Percentiles rank a stretch among this genome's conserved stretches.
These are phyloP conservation scores for Hypoxylon perforatum DNA, from an alignment of 495 filamentous ascomycete genomes.

Conservation along the genomic window DNA sequence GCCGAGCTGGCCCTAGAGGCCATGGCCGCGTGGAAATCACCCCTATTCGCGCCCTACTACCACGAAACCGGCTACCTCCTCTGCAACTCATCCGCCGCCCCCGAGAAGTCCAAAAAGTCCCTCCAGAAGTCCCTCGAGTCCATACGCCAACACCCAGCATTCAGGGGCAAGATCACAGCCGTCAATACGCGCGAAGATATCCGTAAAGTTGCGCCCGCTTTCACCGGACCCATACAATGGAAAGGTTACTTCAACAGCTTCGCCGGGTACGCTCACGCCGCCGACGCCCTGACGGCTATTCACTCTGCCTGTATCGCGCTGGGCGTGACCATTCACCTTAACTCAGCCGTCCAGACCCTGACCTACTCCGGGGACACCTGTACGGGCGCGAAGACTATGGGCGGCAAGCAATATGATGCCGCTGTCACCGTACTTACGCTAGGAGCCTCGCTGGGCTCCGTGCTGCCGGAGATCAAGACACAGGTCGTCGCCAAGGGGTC, in stretches of 20 bases:
- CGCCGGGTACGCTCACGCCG: conserved; percentile 64
- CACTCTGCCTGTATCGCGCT: conserved; percentile 36
- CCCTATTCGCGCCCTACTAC: conserved; percentile 63
- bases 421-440: conserved; percentile 33
- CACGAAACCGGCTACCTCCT: conserved; percentile 67
- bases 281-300: conserved; percentile 52
- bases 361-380: conserved; percentile 33
- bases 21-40: conserved; percentile 39
- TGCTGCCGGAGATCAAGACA: conserved; percentile 41
- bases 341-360: conserved; percentile 35
- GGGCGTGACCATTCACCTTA: conserved; percentile 50
- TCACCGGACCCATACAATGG: conserved; percentile 60
- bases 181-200: conserved; percentile 53
- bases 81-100: conserved; percentile 58
- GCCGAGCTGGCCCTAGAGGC: conserved; percentile 59
- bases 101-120: conserved; percentile 59
- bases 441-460: conserved; percentile 38
- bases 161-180: conserved; percentile 50
- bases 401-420: conserved; percentile 22
- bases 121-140: conserved; percentile 58
- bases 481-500: conserved; percentile 63
- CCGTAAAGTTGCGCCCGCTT: conserved; percentile 54
- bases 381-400: conserved; percentile 22
- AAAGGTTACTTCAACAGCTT: conserved; percentile 66
- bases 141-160: conserved; percentile 49